Evolutionary conservation across 1,139 yeast genomes (phyloP).

Genomic region (Ashbya aceris): DNA sequence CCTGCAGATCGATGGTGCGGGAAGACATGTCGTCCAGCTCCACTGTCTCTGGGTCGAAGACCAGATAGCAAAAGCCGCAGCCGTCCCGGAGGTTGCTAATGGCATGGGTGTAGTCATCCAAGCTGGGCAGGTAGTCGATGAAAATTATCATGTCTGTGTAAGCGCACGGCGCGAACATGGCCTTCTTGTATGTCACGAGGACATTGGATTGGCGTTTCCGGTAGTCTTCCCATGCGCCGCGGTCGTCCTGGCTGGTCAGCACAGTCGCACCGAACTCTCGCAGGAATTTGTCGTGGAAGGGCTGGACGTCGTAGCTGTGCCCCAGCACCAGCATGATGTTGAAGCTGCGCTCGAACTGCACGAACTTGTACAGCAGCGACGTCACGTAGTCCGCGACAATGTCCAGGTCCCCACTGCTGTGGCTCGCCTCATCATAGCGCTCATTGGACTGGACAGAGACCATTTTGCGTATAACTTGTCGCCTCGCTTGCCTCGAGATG

Average conservation of each 20-base stretch:
- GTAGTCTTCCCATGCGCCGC: not conserved
- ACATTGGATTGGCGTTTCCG: constrained; percentile 1
- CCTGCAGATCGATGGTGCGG: not conserved
- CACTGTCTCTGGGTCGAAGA: constrained; percentile 4
- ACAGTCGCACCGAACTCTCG: not conserved
- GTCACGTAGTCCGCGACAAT: constrained; percentile 2
- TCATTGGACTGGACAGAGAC: constrained; percentile 1
- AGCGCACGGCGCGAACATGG: constrained; percentile 1
- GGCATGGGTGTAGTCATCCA: constrained; percentile 2
- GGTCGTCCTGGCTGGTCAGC: not conserved
- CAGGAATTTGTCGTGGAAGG: constrained; percentile 2
- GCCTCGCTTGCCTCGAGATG: not conserved
- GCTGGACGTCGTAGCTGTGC: constrained; percentile 4
- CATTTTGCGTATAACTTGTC: constrained; percentile 1
- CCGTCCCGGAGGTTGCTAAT: not conserved
- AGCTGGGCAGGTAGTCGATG: constrained; percentile 2
- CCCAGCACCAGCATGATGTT: constrained; percentile 4
- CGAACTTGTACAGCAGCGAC: constrained; percentile 3
- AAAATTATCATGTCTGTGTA: constrained; percentile 3
- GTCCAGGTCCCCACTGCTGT: not conserved
- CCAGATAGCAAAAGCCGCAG: constrained; percentile 3
- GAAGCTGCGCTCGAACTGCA: constrained; percentile 2
- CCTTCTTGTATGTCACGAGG: constrained; percentile 2
- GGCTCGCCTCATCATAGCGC: not conserved
- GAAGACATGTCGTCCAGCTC: not conserved